Evolutionary conservation across 2,329 filamentous ascomycete genomes (phyloP), one percentile per base, ranked within the genome.

Genomic region (Parastagonospora nodorum): DNA sequence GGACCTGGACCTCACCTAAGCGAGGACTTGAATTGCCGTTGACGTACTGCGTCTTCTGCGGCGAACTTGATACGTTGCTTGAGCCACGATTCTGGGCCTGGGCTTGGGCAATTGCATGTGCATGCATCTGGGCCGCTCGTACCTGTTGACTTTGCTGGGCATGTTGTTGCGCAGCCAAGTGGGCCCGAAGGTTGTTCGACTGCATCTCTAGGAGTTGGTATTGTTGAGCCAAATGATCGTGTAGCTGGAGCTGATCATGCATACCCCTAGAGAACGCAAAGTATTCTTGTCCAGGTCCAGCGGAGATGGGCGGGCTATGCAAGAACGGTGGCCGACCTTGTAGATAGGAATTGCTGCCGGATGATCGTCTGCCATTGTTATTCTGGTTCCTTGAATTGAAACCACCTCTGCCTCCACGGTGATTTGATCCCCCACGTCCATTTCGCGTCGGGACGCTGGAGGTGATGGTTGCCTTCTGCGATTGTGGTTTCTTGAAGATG

Each of bases 401-500:
- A 51, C 79, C 74, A 38, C 73, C 75, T 51, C 71, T 67, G 37
- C 71, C 73, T 31, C 78, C 77, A 61, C 82, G 75, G 61, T 80
- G 75, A 51, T 71, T 57, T 15, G 61, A 58, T 10, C 76, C 75
- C 47, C 77, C 77, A 35, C 78, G 78, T 27, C 78, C 75, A 50
- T 78, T 77, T 19, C 81, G 77, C 10, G 76, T 76, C 6, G 77
- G 77, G n/a, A 74, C 73, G 52, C 76, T 80, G 12, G 75, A 68
- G 4, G 76, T 77, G 27, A 87, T 74, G 6, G 82, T 80, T 6
- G 84, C 81, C 61, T 84, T 83, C 12, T 80, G 73, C 6, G 82
- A 81, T 56, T 66, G 63, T 6, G 71, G 73, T 51, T 80, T 79
- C 64, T 85, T 82, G 72, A 83, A 86, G 27, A 77, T 73, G 2